These are phyloP conservation scores for Phlegmacium glaucopus DNA, from an alignment of 768 basidiomycete species.

Conservation along the genomic window DNA sequence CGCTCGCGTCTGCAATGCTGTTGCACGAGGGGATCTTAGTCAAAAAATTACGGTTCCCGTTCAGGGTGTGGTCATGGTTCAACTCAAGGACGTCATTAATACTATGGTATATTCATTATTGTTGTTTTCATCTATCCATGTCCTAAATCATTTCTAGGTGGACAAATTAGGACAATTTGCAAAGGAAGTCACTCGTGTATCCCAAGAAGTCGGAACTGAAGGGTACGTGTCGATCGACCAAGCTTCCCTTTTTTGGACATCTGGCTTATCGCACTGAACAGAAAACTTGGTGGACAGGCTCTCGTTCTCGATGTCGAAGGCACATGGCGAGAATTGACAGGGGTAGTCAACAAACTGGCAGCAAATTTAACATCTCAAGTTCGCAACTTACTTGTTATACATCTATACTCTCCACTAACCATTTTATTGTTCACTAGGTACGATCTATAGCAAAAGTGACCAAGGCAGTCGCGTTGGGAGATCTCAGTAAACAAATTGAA, in stretches of 20 bases:
- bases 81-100: constrained; percentile 78
- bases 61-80: constrained; percentile 76
- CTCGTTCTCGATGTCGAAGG: constrained; percentile 86
- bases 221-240: constrained; percentile 41
- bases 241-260: constrained; percentile 1
- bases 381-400: constrained; percentile 1
- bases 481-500: constrained; percentile 86
- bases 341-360: constrained; percentile 78
- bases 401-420: too few relatives aligned
- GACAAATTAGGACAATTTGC: constrained; percentile 82
- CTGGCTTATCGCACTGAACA: constrained; percentile 29
- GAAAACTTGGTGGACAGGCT: constrained; percentile 86
- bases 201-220: constrained; percentile 82
- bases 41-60: constrained; percentile 80
- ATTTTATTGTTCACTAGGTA: too few relatives aligned
- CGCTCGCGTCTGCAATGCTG: constrained; percentile 77
- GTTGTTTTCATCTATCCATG: neutral
- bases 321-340: constrained; percentile 83
- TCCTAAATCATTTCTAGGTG: constrained; percentile 18
- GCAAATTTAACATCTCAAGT: constrained; percentile 76
- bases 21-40: constrained; percentile 70
- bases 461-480: constrained; percentile 89
- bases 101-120: constrained; percentile 43
- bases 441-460: constrained; percentile 91
- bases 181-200: constrained; percentile 84